Conservation (phyloP, 139 green algal genomes). For the Coelastrella sp. region DNA sequence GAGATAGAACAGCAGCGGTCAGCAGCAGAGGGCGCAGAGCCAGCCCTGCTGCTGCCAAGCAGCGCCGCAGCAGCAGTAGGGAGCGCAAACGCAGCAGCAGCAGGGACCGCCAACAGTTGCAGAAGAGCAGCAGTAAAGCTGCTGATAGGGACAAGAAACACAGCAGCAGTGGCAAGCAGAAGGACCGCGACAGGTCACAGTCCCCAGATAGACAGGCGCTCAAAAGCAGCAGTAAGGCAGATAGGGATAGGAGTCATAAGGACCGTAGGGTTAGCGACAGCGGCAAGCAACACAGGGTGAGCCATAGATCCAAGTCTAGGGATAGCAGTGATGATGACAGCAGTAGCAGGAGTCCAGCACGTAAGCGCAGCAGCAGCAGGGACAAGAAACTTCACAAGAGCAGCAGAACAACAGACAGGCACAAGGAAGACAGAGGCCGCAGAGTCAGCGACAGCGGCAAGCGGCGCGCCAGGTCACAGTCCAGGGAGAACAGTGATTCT, state of each 20-base stretch:
- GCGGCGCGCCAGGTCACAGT: background rate
- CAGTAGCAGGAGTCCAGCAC: background rate
- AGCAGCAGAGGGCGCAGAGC: background rate
- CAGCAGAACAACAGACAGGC: no score
- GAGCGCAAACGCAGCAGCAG: no score
- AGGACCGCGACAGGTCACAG: background rate
- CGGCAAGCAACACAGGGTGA: no score
- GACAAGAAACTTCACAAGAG: background rate
- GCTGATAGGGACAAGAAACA: no score
- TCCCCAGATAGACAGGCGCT: background rate
- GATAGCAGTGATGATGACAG: background rate
- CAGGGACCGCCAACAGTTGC: background rate
- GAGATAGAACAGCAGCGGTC: background rate
- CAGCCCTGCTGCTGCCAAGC: background rate
- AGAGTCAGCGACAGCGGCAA: no score
- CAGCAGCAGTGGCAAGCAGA: background rate
- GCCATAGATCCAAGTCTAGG: no score
- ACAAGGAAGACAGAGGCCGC: background rate
- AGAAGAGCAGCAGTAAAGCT: background rate
- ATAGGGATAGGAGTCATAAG: background rate
- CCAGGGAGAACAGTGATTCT: background rate
- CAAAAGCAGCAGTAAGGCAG: no score
- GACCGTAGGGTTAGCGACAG: background rate
- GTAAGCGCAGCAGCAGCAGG: constrained; percentile 15
- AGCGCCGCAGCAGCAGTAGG: constrained; percentile 35